Conservation (phyloP, 148 eudicot species). For the Hydrangea macrophylla region DNA sequence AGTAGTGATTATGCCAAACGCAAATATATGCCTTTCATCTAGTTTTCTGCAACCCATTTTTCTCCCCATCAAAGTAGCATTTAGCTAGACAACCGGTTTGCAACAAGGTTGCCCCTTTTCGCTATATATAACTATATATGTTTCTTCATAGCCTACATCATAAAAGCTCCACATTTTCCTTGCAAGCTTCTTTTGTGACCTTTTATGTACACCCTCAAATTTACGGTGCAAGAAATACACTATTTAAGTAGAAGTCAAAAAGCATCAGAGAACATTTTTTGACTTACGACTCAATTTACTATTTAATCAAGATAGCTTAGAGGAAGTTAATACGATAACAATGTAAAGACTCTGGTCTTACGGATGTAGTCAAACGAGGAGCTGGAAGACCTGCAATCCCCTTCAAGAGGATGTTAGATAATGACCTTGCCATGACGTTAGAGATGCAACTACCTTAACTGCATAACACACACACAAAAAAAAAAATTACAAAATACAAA, state of each 20-base stretch:
- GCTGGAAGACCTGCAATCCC: slow-evolving; percentile 37
- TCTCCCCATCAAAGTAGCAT: background rate
- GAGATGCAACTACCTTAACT: background rate
- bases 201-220: background rate
- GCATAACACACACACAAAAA: too few species aligned
- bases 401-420: slow-evolving; percentile 44
- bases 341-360: slow-evolving; percentile 20
- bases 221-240: background rate
- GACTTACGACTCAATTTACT: background rate
- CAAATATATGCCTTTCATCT: background rate
- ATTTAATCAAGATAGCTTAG: background rate
- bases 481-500: too few species aligned
- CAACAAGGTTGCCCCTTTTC: too few species aligned
- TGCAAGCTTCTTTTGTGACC: background rate
- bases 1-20: background rate
- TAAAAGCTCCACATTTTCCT: background rate
- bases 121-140: too few species aligned
- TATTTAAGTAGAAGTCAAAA: too few species aligned
- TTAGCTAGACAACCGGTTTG: background rate
- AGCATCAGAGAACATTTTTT: too few species aligned
- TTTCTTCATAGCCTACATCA: background rate
- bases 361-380: slow-evolving; percentile 36
- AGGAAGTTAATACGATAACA: background rate
- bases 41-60: background rate
- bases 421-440: slow-evolving; percentile 39